A percentile compares a stretch with the other conserved stretches of the same genome.
These are phyloP conservation scores for Solanum peruvianum DNA, from an alignment of 257 asterid species.

Conservation along the genomic window DNA sequence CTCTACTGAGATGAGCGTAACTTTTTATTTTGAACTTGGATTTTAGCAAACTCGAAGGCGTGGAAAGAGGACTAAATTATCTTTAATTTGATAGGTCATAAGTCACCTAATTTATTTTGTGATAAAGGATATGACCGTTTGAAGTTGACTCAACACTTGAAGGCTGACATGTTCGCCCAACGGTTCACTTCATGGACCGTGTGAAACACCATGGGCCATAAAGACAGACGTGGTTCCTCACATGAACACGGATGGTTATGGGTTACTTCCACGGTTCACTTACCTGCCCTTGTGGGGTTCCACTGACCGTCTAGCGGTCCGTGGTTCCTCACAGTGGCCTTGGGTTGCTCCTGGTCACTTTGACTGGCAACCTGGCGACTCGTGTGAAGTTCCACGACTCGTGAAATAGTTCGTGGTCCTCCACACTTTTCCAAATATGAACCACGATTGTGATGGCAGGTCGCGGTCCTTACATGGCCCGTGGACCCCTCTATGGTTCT, in stretches of 20 bases:
- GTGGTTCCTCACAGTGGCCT: not conserved
- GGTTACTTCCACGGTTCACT: not conserved
- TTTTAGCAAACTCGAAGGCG: not conserved
- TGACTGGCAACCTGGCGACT: not conserved
- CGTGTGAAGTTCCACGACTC: not conserved
- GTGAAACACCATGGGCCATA: not conserved
- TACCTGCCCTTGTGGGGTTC: not conserved
- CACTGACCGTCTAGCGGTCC: accelerated
- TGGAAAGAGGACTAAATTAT: not conserved
- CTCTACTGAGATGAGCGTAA: not conserved
- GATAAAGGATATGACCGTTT: not conserved
- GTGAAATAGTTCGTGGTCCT: not conserved
- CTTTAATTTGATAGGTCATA: not conserved
- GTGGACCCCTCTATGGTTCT: not conserved
- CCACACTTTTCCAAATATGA: not conserved
- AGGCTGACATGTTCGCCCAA: not conserved
- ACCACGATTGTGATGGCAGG: not conserved
- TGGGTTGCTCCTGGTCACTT: not conserved
- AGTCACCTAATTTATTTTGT: not conserved
- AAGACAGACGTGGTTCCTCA: not conserved
- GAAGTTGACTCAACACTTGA: not conserved
- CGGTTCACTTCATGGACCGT: too few species aligned
- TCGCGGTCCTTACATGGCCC: not conserved
- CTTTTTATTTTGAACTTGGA: not conserved
- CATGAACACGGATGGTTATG: not conserved